phyloP scores from a whole-genome alignment of 2,329 filamentous ascomycete genomes.

The Lachnellula occidentalis region DNA sequence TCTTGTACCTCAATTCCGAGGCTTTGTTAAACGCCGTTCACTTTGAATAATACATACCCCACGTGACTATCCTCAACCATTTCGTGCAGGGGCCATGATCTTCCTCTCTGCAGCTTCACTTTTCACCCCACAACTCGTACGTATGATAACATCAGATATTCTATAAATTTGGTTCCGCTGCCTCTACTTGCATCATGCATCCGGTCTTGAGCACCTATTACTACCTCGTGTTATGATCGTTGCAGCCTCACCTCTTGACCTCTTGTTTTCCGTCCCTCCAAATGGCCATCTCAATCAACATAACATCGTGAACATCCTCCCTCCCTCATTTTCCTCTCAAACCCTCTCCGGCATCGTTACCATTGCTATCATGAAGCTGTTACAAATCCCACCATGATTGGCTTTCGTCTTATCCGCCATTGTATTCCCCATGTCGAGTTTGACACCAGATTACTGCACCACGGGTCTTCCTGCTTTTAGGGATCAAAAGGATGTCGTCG shows the following conservation, averaged over 20 bases:
- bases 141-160: not conserved
- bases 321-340: not conserved
- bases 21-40: not conserved
- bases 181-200: not conserved
- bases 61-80: not conserved
- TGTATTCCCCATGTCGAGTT: constrained; percentile 7
- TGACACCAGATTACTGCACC: constrained; percentile 9
- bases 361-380: constrained; percentile 10
- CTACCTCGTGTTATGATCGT: not conserved
- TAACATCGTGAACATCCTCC: not conserved
- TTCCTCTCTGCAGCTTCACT: not conserved
- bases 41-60: not conserved
- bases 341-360: constrained; percentile 1
- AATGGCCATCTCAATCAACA: not conserved
- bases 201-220: not conserved
- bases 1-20: not conserved
- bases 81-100: not conserved
- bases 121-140: not conserved
- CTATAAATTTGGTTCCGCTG: not conserved
- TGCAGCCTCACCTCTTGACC: not conserved
- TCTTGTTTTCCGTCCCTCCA: not conserved
- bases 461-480: constrained; percentile 18
- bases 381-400: constrained; percentile 18
- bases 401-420: constrained; percentile 14
- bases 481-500: constrained; percentile 8